These are phyloP conservation scores for Colletotrichum siamense DNA, from an alignment of 2,329 filamentous ascomycete species.

Conservation along the genomic window DNA sequence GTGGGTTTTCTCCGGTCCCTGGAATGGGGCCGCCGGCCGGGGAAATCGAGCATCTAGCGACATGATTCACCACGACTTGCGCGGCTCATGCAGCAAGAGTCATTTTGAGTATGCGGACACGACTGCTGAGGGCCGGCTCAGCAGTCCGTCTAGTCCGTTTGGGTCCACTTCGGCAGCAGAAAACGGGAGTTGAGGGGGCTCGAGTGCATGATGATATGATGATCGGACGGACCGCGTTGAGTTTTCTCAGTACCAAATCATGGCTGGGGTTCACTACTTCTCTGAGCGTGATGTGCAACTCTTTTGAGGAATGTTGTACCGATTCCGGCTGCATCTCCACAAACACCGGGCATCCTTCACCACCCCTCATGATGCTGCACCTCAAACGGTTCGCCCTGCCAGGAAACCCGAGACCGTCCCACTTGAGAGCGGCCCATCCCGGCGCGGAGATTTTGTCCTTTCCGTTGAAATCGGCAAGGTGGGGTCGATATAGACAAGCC, in stretches of 20 bases:
- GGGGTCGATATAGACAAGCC: neutral
- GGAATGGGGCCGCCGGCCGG: neutral
- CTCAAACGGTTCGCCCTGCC: neutral
- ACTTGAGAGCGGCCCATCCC: neutral
- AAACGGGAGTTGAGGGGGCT: neutral
- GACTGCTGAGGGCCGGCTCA: neutral
- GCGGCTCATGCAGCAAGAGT: neutral
- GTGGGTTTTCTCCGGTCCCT: slow-evolving; percentile 4
- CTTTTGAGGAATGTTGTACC: neutral
- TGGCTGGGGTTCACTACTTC: neutral
- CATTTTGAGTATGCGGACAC: neutral
- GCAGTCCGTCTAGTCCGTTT: neutral
- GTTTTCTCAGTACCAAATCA: neutral
- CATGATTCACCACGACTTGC: neutral
- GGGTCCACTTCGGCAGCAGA: neutral
- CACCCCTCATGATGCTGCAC: neutral
- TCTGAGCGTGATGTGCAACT: neutral
- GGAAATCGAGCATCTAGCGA: neutral
- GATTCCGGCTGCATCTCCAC: neutral
- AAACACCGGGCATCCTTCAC: neutral
- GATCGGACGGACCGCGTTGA: neutral
- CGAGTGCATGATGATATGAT: neutral
- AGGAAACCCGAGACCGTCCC: neutral
- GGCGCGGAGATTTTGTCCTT: neutral
- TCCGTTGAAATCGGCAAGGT: neutral